Evolutionary conservation across 345 rosid genomes (phyloP), one percentile per base, ranked within the genome.

Genomic region (Bretschneidera sinensis): DNA sequence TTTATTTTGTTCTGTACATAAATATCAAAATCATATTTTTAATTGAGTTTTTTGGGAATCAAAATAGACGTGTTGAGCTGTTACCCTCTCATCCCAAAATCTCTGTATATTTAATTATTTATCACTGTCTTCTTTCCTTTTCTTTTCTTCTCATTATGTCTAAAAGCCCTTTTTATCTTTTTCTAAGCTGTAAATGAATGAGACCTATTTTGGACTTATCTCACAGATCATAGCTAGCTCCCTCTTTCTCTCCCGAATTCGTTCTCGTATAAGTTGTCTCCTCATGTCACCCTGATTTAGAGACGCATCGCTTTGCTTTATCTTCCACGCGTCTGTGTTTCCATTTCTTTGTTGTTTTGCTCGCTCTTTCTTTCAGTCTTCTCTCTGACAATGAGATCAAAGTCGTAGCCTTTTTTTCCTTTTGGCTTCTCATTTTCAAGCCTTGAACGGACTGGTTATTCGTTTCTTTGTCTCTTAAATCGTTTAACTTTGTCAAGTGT

Each of bases 51-150:
- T 13, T 39, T 39, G 4, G 33, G 33, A 52, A 61, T 7, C 3
- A 35, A 71, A 62, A 72, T 65, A 67, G 78, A 80, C 89, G 85
- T 82, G 97, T 69, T 78, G 95, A 82, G 89, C 85, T 85, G 91
- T 85, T 76, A 51, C 60, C 83, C 67, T 69, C 58, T 65, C 50
- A 58, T 57, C 63, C 67, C 54, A 57, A 54, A 21, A 23, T 47
- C n/a, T 43, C 68, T 60, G 48, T n/a, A n/a, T n/a, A n/a, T n/a
- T n/a, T n/a, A n/a, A n/a, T n/a, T 54, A 48, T n/a, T n/a, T 50
- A 33, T 54, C 67, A 60, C 55, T n/a, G n/a, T 43, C 50, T 59
- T 60, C 18, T 55, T 7, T 59, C 20, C 43, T 48, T 54, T 63
- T n/a, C 45, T 34, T 34, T 23, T 45, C 24, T 59, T 33, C 45